Conservation (phyloP, 768 basidiomycete genomes). For the Cystobasidiopsis lactophilus region DNA sequence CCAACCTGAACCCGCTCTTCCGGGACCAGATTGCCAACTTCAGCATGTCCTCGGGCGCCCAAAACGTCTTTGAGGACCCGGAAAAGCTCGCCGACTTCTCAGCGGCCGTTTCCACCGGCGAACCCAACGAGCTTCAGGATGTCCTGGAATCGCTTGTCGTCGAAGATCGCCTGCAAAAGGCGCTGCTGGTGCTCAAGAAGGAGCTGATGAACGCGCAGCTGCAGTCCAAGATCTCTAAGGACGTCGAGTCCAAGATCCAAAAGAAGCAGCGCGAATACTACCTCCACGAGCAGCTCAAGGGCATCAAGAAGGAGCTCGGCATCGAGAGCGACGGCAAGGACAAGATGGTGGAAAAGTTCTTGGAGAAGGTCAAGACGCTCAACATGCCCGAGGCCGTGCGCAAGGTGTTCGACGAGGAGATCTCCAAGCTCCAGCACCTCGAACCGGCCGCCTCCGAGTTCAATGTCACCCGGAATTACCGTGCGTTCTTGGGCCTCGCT, state of each 20-base stretch:
- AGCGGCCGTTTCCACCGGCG: conserved; percentile 83
- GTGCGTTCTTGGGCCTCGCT: conserved; percentile 87
- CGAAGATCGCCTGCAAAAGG: conserved; percentile 72
- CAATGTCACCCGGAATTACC: conserved; percentile 31
- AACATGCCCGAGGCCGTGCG: conserved; percentile 59
- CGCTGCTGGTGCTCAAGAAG: conserved; percentile 81
- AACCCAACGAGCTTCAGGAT: conserved; percentile 74
- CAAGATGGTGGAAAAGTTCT: conserved; percentile 50
- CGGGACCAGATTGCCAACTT: conserved; percentile 95
- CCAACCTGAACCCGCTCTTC: conserved; percentile 88
- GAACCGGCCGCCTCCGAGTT: conserved; percentile 27
- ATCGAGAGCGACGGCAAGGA: conserved; percentile 64
- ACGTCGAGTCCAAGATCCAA: conserved; percentile 58
- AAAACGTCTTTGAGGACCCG: conserved; percentile 90
- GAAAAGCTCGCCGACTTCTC: conserved; percentile 95
- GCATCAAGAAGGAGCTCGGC: conserved; percentile 24
- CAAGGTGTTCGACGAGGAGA: conserved; percentile 91
- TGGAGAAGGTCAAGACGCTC: conserved; percentile 62
- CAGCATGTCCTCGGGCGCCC: conserved; percentile 71
- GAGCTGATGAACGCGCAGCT: conserved; percentile 92
- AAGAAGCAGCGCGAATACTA: conserved; percentile 21
- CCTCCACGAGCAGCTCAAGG: conserved; percentile 21
- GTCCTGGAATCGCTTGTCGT: conserved; percentile 70
- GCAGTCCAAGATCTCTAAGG: conserved; percentile 72
- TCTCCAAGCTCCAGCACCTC: conserved; percentile 72